These are phyloP conservation scores for Acacia pycnantha DNA, from an alignment of 331 rosid species.

Conservation along the genomic window DNA sequence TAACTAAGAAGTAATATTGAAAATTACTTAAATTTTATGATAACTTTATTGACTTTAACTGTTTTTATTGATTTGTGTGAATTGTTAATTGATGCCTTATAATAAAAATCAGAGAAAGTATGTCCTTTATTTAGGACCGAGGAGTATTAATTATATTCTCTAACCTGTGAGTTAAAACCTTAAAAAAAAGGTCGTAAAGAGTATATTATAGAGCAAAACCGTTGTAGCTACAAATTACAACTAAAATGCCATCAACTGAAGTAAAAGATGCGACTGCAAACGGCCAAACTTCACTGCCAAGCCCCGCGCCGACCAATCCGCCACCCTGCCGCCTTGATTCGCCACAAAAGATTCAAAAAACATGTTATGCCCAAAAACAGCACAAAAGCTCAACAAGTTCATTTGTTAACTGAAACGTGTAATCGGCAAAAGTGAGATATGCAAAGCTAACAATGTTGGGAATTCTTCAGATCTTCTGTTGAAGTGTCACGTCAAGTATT, in stretches of 20 bases:
- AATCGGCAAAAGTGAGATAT: neutral
- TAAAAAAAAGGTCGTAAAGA: neutral
- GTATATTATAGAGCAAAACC: slow-evolving; percentile 9
- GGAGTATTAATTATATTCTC: neutral
- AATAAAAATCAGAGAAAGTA: too few relatives aligned
- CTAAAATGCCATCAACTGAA: slow-evolving; percentile 1
- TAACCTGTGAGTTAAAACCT: neutral
- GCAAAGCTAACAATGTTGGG: neutral
- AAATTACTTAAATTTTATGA: too few relatives aligned
- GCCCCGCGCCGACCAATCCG: neutral
- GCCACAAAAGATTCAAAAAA: neutral
- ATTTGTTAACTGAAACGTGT: neutral
- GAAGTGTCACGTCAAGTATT: slow-evolving; percentile 64
- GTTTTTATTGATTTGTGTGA: too few relatives aligned
- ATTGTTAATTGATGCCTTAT: too few relatives aligned
- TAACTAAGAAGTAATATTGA: too few relatives aligned
- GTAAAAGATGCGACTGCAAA: neutral
- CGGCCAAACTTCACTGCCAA: slow-evolving; percentile 15
- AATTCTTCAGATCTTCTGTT: slow-evolving; percentile 45
- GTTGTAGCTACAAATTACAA: neutral
- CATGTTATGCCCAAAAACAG: neutral
- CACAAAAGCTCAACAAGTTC: neutral
- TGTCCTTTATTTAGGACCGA: too few relatives aligned
- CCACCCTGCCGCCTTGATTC: neutral
- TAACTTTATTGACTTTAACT: too few relatives aligned